A percentile compares a stretch with the other conserved stretches of the same genome.
phyloP scores from a whole-genome alignment of 2,329 filamentous ascomycete species.

The Cercospora nicotianae region DNA sequence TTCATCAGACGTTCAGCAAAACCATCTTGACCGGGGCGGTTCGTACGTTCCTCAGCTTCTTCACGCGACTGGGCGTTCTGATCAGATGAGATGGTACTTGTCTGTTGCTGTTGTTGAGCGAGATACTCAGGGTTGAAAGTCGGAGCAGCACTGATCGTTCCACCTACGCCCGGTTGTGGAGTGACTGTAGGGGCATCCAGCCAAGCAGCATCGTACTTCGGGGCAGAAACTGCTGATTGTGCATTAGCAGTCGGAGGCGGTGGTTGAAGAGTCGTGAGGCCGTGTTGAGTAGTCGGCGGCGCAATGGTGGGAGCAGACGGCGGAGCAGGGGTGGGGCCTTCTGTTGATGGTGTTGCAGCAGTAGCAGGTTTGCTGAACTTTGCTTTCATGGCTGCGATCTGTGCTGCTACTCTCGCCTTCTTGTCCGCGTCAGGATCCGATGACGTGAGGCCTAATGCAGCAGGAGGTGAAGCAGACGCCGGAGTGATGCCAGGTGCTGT shows the following conservation, averaged over 20 bases:
- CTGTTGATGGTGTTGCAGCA: neutral
- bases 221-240: neutral
- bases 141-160: constrained; percentile 20
- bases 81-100: neutral
- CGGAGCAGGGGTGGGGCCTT: neutral
- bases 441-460: constrained; percentile 8
- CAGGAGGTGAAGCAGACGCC: constrained; percentile 29
- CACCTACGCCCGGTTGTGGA: neutral
- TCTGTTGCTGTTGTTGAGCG: constrained; percentile 14
- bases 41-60: constrained; percentile 53
- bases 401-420: constrained; percentile 27
- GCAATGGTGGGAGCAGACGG: neutral
- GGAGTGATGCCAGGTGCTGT: constrained; percentile 3
- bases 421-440: constrained; percentile 23
- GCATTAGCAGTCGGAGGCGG: neutral
- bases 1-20: constrained; percentile 87
- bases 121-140: constrained; percentile 24
- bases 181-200: neutral
- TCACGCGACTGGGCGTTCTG: constrained; percentile 31
- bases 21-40: constrained; percentile 73
- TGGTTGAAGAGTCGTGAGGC: neutral
- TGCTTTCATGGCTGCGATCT: constrained; percentile 31
- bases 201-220: constrained; percentile 8
- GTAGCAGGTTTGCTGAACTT: constrained; percentile 20
- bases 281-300: neutral